Evolutionary conservation across 805 yeast species (phyloP), one percentile per base, ranked within the genome.

Genomic region (Kockiozyma suomiensis): DNA sequence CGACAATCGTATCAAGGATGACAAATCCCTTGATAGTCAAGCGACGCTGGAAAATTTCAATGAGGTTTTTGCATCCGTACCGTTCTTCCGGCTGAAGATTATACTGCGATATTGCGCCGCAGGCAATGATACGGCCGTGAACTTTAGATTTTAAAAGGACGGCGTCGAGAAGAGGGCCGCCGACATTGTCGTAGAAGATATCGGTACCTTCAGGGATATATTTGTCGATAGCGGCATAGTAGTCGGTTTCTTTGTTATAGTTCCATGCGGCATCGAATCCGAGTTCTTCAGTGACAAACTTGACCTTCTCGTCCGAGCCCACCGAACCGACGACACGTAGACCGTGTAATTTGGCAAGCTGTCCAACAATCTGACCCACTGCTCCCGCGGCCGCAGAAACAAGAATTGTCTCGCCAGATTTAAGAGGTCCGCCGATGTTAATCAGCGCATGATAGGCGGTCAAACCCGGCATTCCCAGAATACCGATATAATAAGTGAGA

Each of bases 381-480:
- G 88, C 88, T 61, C 90, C 90, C 6, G 86, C 80, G 13, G 90
- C 90, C 58, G 88, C 89, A 19, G 85, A 81, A 47, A 85, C 75
- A 47, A 84, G 72, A 65, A 82, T 76, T 6, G 78, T 75, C 67
- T 84, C 83, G 28, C 73, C 76, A 51, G 71, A 75, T 56, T 73
- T 69, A 58, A 53, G 40, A 17, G 83, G 70, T 47, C 77, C 72
- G n/a, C 84, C 85, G 56, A 82, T 77, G 41, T 78, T 78, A 60
- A 70, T 73, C 57, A 84, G 76, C 12, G 85, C 85, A 63, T 80
- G 74, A 74, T 82, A 85, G 0, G 89, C 87, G 30, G 90, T 85
- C 61, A 84, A 66, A 0, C 86, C 81, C 10, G 88, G 84, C 61
- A 81, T 64, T 38, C 89, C 90, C 21, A 83, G 71, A 2, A 79